phyloP scores from a whole-genome alignment of 31 red algal genomes.

The Odonthalia washingtoniensis region DNA sequence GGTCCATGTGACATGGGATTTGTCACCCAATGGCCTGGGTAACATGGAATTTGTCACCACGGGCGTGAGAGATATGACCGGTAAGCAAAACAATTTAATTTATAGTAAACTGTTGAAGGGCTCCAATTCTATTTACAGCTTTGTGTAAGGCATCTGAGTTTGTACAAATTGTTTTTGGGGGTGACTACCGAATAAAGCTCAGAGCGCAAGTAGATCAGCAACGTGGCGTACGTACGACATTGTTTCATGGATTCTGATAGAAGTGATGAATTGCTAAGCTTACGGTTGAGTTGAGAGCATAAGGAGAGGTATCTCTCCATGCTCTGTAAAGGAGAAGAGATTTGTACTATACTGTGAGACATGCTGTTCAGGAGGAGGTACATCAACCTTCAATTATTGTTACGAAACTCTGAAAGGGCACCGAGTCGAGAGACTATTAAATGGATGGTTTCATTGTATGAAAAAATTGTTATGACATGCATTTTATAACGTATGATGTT shows the following conservation, averaged over 20 bases:
- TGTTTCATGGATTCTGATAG: background rate
- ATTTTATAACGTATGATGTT: too few relatives aligned
- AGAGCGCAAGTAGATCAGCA: constrained; percentile 88
- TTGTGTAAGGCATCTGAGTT: too few relatives aligned
- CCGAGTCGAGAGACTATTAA: constrained; percentile 88
- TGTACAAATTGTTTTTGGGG: constrained; percentile 6
- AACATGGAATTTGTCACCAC: too few relatives aligned
- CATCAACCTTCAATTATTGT: constrained; percentile 88
- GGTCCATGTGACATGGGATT: too few relatives aligned
- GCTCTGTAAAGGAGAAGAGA: constrained; percentile 88
- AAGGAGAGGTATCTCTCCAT: constrained; percentile 67
- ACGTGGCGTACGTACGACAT: constrained; percentile 43
- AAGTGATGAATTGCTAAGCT: background rate
- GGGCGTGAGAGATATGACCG: too few relatives aligned
- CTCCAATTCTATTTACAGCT: too few relatives aligned
- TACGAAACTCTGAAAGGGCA: constrained; percentile 95
- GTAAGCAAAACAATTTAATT: too few relatives aligned
- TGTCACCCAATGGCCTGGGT: too few relatives aligned
- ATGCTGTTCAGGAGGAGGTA: constrained; percentile 90
- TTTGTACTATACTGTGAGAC: constrained; percentile 91
- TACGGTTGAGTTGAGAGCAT: constrained; percentile 52
- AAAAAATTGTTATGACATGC: too few relatives aligned
- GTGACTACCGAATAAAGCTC: constrained; percentile 86
- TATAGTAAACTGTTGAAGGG: too few relatives aligned
- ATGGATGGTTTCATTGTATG: constrained; percentile 99